Conservation (phyloP, 163 green algal species). For the Chlorella variabilis region DNA sequence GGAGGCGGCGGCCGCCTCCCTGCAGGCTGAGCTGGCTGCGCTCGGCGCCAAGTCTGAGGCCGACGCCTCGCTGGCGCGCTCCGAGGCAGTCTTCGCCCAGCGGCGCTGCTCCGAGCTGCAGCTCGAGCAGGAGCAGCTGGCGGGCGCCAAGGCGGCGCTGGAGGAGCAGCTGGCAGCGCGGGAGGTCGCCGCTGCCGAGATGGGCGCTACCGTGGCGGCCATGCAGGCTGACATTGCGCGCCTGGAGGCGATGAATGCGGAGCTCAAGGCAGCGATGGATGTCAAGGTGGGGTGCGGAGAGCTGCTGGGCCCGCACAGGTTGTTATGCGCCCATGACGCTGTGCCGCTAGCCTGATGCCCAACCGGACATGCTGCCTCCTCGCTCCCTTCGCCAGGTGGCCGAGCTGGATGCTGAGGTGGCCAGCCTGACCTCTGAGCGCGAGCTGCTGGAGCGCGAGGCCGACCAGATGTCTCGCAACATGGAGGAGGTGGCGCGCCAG, state of each 20-base stretch:
- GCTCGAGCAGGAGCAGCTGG: neutral
- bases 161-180: slow-evolving; percentile 1
- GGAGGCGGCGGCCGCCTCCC: neutral
- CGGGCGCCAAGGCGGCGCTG: neutral
- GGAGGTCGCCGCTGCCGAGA: slow-evolving; percentile 18
- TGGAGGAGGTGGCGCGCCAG: slow-evolving; percentile 31
- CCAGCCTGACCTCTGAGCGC: slow-evolving; percentile 5
- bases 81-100: neutral
- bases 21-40: slow-evolving; percentile 5
- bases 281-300: slow-evolving; percentile 8
- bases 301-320: too few relatives aligned
- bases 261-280: slow-evolving; percentile 20
- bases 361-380: too few relatives aligned
- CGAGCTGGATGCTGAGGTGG: slow-evolving; percentile 19
- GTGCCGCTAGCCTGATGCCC: too few relatives aligned
- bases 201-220: neutral
- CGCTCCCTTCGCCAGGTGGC: too few relatives aligned
- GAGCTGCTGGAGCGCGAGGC: slow-evolving; percentile 27
- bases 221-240: neutral
- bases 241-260: slow-evolving; percentile 4
- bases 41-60: neutral
- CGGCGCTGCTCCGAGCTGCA: slow-evolving; percentile 14
- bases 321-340: neutral
- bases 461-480: slow-evolving; percentile 21
- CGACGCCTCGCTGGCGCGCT: neutral